Conservation (phyloP, 352 stramenopile species). For the Globisporangium barbulae region DNA sequence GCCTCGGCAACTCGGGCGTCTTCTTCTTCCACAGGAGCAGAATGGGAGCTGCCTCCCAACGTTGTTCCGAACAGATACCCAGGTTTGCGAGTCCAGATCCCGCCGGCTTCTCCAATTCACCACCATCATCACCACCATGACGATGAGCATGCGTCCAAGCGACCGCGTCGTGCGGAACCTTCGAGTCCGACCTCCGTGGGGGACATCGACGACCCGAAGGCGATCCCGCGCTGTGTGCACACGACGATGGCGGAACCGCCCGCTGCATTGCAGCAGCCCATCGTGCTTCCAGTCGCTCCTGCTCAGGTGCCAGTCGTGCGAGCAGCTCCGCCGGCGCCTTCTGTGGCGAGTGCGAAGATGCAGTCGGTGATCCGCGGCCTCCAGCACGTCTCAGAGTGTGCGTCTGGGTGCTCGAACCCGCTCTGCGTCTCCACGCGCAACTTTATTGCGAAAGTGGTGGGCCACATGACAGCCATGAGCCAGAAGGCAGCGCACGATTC, state of each 20-base stretch:
- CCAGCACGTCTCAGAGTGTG: constrained; percentile 38
- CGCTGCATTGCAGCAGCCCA: not conserved
- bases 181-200: constrained; percentile 45
- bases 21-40: not conserved
- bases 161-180: constrained; percentile 29
- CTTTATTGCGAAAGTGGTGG: constrained; percentile 52
- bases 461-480: constrained; percentile 28
- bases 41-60: not conserved
- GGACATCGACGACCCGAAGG: constrained; percentile 28
- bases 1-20: not conserved
- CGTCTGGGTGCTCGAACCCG: constrained; percentile 40
- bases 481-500: constrained; percentile 25
- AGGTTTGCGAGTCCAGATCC: constrained; percentile 14
- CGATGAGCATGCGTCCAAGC: constrained; percentile 20
- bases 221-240: constrained; percentile 16
- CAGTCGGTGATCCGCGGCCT: constrained; percentile 55
- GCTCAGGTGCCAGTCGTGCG: not conserved
- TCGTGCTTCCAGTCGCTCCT: too few relatives aligned
- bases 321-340: constrained; percentile 9
- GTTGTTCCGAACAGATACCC: not conserved
- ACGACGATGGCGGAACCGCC: constrained; percentile 13
- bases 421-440: constrained; percentile 51
- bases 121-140: constrained; percentile 10
- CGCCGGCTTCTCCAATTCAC: constrained; percentile 4
- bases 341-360: constrained; percentile 34